Base-by-base conservation (phyloP, 768 basidiomycete genomes). In the Paxillus involutus region DNA sequence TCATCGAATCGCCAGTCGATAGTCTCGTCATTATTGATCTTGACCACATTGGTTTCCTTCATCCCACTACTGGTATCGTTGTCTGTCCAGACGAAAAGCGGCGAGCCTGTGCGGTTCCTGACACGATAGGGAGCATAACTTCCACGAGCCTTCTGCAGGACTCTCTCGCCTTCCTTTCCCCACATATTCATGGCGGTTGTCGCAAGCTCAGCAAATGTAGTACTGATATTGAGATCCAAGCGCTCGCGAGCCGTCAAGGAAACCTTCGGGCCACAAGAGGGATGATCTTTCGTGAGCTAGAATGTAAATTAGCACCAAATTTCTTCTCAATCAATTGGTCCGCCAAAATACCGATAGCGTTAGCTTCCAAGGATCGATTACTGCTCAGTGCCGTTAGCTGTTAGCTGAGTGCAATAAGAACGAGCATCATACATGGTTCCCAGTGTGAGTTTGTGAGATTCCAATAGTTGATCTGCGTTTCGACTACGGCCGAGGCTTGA, bases 1-100 rank as follows among this genome's bases (percentile, higher is more conserved):
- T 98, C 95, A 66, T 98, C 94, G 63, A 98, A 98, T 51, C 97
- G 80, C 97, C 97, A 98, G 52, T 98, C 95, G 4, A 91, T 75
- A 8, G 79, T 84, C 63, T 91, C 80, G 36, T 89, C 88, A 59
- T 93, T 81, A 17, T 82, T 73, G 36, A 99, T 73, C 61, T 85
- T 82, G 41, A 84, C 77, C 30, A 79, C 74, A 30, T 76, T 75
- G 3, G 74, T 67, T 53, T 83, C 80, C 44, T 78, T 80, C 13
- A 73, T 67, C 50, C 72, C 74, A 24, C 68, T 59, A 59, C 62
- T 80, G 35, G 80, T 80, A 45, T 91, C 89, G 17, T 79, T 68
- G 59, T 96, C 94, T 3, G 93, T 84, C 92, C 93, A 95, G 10
- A 99, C 73, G 32, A 86, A 80, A 39, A 99, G 74, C 2, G 88